Base-by-base conservation (phyloP, 1,139 yeast species). In the Candida sanyaensis region DNA sequence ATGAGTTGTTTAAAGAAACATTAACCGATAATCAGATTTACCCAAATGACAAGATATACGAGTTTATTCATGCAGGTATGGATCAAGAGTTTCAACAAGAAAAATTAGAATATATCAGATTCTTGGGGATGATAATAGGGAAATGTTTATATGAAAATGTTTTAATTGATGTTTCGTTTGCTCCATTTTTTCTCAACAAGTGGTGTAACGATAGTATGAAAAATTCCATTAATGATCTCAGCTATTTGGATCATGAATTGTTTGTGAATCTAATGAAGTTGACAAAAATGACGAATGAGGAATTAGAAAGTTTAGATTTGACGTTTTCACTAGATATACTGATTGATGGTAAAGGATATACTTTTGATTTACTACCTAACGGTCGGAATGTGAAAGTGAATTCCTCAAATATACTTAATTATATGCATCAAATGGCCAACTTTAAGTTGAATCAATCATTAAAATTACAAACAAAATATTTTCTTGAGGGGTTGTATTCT, bases 131-230 rank as follows among this genome's bases (percentile, higher is more conserved):
- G 66, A 71, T 91, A 8, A 75, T 93, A 43, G 99, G 98, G 1
- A 93, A 91, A 62, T 91, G 98, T 60, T 70, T 93, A n/a, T 90
- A 87, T 60, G 96, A 89, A 49, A 83, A 84, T 47, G 86, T 91
- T 3, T 72, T 92, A 53, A 81, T 93, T 11, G 96, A 92, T 63
- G 80, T 89, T 26, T 80, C 85, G 13, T 92, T 93, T 75, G 92
- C 97, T 0, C 89, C 95, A 3, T 90, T 91, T 56, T 93, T 93
- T 60, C 65, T 93, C 43, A 85, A 83, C 53, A 88, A 87, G 62
- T 81, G 95, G 88, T 66, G 80, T 53, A 50, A 63, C 52, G 56
- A 52, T 49, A 49, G 62, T 46, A 60, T 75, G 64, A 78, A 79
- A 51, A 80, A 73, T 52, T 81, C 92, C 0, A 84, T 93, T 55